Percentiles rank a stretch among this genome's conserved stretches.
These are phyloP conservation scores for Leccinum obscurum DNA, from an alignment of 768 basidiomycete species.

Conservation along the genomic window DNA sequence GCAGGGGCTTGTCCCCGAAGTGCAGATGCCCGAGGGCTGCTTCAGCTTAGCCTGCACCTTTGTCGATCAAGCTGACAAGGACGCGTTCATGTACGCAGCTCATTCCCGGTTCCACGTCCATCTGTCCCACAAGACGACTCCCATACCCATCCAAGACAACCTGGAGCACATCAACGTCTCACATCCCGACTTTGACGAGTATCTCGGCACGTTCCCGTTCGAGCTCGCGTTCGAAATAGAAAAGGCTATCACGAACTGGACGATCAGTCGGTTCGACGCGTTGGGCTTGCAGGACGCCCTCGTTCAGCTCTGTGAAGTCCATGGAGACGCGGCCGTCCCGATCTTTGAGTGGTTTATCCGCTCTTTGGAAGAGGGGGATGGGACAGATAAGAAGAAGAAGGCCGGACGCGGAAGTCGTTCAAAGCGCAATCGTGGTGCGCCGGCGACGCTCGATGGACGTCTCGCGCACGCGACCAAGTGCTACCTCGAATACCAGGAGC, in stretches of 20 bases:
- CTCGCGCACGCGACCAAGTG: constrained; percentile 19
- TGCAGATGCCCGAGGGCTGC: constrained; percentile 29
- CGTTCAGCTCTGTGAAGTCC: constrained; percentile 15
- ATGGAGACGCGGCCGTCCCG: constrained; percentile 17
- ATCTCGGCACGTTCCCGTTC: constrained; percentile 32
- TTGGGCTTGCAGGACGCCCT: constrained; percentile 22
- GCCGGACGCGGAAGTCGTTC: background rate
- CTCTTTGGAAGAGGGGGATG: constrained; percentile 20
- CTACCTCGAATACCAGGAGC: constrained; percentile 26
- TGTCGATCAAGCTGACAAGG: constrained; percentile 21
- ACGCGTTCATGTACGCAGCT: constrained; percentile 30
- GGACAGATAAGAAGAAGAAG: background rate
- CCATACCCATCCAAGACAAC: constrained; percentile 18
- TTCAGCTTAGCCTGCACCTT: constrained; percentile 35
- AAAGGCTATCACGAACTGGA: constrained; percentile 34
- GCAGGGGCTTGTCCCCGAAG: constrained; percentile 28
- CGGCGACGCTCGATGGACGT: constrained; percentile 13
- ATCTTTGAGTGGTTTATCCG: constrained; percentile 27
- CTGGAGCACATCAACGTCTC: constrained; percentile 6
- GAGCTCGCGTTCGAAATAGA: constrained; percentile 40
- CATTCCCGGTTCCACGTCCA: constrained; percentile 25
- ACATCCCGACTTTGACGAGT: constrained; percentile 16
- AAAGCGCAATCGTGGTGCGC: background rate
- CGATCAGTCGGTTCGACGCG: constrained; percentile 27
- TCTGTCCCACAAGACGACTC: background rate